Evolutionary conservation across 2,329 filamentous ascomycete species (phyloP).

Genomic region (Amesomyces nigricolor): DNA sequence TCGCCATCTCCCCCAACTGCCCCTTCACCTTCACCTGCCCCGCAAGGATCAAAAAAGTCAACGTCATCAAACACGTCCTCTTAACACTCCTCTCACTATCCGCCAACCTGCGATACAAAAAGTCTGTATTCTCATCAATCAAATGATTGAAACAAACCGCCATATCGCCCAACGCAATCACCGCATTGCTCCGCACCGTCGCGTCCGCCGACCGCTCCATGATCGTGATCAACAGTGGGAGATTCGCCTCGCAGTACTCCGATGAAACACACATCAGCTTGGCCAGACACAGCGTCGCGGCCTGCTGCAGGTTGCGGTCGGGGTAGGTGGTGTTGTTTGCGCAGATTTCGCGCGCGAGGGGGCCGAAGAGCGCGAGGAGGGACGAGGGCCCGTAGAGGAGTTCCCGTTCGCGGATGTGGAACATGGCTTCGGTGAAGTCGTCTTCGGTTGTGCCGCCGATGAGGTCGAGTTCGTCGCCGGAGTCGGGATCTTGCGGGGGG

Average conservation of each 20-base stretch:
- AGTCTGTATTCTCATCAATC: conserved; percentile 98
- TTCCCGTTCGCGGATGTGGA: conserved; percentile 77
- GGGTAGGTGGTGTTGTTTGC: conserved; percentile 89
- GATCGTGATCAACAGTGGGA: conserved; percentile 92
- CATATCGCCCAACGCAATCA: conserved; percentile 97
- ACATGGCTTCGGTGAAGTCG: conserved; percentile 83
- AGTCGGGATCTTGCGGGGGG: conserved; percentile 31
- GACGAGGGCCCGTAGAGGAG: conserved; percentile 77
- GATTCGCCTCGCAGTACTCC: conserved; percentile 90
- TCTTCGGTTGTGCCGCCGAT: conserved; percentile 96
- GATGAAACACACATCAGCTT: conserved; percentile 98
- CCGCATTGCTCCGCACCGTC: conserved; percentile 89
- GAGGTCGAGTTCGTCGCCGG: conserved; percentile 82
- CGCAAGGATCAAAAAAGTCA: conserved; percentile 94
- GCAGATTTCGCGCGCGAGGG: conserved; percentile 87
- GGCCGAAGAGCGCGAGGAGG: conserved; percentile 83
- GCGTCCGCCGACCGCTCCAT: conserved; percentile 91
- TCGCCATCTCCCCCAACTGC: conserved; percentile 97
- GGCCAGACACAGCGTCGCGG: conserved; percentile 87
- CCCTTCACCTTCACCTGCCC: conserved; percentile 99
- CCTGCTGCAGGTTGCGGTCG: conserved; percentile 83
- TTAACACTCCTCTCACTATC: conserved; percentile 87
- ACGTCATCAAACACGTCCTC: conserved; percentile 94
- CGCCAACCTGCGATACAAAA: conserved; percentile 87
- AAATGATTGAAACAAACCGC: conserved; percentile 99